Evolutionary conservation across 139 green algal genomes (phyloP), one percentile per base, ranked within the genome.

Genomic region (Zygnema circumcarinatum): DNA sequence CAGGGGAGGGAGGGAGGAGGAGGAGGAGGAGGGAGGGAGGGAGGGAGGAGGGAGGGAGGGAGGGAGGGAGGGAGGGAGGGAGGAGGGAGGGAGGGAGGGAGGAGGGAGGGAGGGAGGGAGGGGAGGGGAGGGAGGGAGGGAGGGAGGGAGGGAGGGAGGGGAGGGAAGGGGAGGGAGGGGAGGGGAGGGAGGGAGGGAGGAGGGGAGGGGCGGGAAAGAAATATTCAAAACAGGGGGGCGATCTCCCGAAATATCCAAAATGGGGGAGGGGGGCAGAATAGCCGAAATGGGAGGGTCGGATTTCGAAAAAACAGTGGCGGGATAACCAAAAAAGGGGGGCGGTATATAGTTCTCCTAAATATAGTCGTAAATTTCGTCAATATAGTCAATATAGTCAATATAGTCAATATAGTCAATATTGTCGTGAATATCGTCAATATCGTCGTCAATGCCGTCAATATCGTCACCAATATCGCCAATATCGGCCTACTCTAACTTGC

Each of bases 41-140:
- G 69, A 56, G 16, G 16, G 11, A 11, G 69, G 69, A 47, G 69
- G 69, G 11, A 78, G 39, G 69, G 16, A 47, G n/a, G n/a, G 69
- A 47, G 69, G 69, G 16, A 78, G 69, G 39, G 69, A 11, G 16
- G 16, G 16, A 25, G 47, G 47, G 16, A 62, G 16, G 47, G 16
- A 62, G 36, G 35, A 41, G 7, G 35, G 32, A 83, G 33, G 75
- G 2, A 3, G 75, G 53, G 39, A 72, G 32, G 33, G 36, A 83
- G 72, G 36, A 38, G 35, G 35, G 69, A 40, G 69, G 69, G 69
- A 78, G 69, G 69, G 69, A 16, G 69, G 69, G 11, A 42, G 69
- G 16, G 69, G 11, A 11, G 35, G 7, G 35, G 3, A 11, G 7
- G 11, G 16, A 11, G 16, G 47, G 16, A 16, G 47, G 47, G 47